Base-by-base conservation (phyloP, 2,329 filamentous ascomycete species). In the Penicillium sumatraense region DNA sequence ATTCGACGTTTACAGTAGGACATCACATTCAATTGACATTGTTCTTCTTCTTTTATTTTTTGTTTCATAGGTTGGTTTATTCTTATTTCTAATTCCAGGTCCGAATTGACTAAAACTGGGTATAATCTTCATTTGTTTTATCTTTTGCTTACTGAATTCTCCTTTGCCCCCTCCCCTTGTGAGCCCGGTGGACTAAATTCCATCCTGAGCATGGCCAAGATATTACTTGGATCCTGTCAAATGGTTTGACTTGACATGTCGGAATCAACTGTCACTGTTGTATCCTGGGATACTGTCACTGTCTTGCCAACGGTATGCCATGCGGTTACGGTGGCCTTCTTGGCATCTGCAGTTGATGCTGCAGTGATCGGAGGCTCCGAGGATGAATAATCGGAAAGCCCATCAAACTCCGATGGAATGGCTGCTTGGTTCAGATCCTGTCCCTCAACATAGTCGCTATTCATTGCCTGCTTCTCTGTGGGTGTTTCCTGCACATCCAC, bases 381-480 rank as follows among this genome's bases (percentile, higher is more conserved):
- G 31, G 35, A 13, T 27, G 52, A 21, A 18, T 53, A 26, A 29
- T 23, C 50, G 6, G 35, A 41, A 10, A 78, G 62, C 21, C 74
- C 62, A n/a, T 62, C 60, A 47, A 79, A 68, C 54, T 78, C 69
- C 16, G 67, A 65, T 11, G 72, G 67, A 29, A 78, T 73, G 2
- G 76, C 71, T 16, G 76, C 76, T 14, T 62, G 65, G 53, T 76
- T 70, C 29, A 76, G 58, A 40, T 71, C 63, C 55, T 78, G 75
- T 14, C 63, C 70, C 11, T 62, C 38, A 16, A 58, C 60, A 61
- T 72, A 77, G 11, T 56, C 62, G 8, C 51, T 53, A 3, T 49
- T 41, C 14, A 51, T 40, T 24, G 53, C 42, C 18, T 53, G 59
- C 21, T 64, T 52, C 14, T 51, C 61, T 2, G 51, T 51, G n/a